Percentiles rank a stretch among this genome's conserved stretches.
These are phyloP conservation scores for Salvia miltiorrhiza DNA, from an alignment of 257 asterid species.

Conservation along the genomic window DNA sequence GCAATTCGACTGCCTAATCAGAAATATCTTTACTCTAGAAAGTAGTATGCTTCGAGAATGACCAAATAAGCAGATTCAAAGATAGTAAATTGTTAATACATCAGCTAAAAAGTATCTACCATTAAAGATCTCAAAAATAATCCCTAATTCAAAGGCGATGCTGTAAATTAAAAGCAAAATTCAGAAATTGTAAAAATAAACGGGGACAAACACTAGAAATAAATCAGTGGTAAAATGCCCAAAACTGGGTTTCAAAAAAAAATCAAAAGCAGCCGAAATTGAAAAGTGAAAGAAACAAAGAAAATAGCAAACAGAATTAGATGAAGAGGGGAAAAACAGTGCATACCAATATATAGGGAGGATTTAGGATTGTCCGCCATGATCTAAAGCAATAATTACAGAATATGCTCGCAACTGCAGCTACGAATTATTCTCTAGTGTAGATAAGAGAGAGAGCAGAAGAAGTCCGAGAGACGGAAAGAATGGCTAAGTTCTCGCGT, in stretches of 20 bases:
- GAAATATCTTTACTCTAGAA: too few relatives aligned
- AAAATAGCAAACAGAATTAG: not conserved
- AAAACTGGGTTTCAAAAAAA: not conserved
- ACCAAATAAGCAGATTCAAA: not conserved
- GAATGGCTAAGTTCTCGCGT: constrained; percentile 11
- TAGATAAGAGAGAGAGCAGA: not conserved
- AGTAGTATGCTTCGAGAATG: not conserved
- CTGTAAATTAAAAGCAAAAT: not conserved
- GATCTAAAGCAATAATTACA: not conserved
- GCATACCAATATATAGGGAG: constrained; percentile 63
- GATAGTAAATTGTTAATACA: not conserved
- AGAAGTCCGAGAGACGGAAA: not conserved
- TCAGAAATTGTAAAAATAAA: not conserved
- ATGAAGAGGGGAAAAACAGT: not conserved
- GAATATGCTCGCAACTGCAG: constrained; percentile 15
- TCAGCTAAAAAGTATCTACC: not conserved
- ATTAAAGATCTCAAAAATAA: not conserved
- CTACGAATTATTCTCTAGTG: not conserved
- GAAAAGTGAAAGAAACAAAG: not conserved
- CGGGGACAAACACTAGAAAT: not conserved
- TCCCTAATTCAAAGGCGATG: not conserved
- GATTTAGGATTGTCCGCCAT: constrained; percentile 58
- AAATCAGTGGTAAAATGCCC: not conserved
- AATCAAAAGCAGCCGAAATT: not conserved
- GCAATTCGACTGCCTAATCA: not conserved